These are phyloP conservation scores for Somion occarium DNA, from an alignment of 1,284 basidiomycete species.

Conservation along the genomic window DNA sequence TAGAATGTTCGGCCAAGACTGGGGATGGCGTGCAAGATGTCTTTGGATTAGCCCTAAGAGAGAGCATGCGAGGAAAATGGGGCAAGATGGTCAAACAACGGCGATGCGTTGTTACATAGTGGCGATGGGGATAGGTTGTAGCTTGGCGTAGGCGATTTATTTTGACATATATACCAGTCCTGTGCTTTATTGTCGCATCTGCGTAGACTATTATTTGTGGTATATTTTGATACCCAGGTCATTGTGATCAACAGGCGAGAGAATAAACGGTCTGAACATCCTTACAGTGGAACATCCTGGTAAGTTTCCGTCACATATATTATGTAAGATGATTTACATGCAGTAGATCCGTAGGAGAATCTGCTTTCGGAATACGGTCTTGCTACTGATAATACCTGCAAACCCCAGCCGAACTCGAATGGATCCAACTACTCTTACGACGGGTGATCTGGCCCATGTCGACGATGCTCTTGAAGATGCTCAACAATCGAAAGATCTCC, in stretches of 20 bases:
- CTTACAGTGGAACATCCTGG: too few relatives aligned
- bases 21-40: conserved; percentile 89
- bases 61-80: conserved; percentile 78
- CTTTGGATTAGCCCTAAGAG: conserved; percentile 85
- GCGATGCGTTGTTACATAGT: conserved; percentile 75
- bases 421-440: conserved; percentile 7
- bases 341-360: background rate
- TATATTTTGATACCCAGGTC: background rate
- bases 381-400: background rate
- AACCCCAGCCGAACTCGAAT: background rate
- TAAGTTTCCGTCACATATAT: too few relatives aligned
- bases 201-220: conserved; percentile 2
- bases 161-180: conserved; percentile 3
- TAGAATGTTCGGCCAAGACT: conserved; percentile 94
- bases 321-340: background rate
- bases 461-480: conserved; percentile 27
- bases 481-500: conserved; percentile 14
- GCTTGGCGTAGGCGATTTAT: background rate
- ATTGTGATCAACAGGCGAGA: too few relatives aligned
- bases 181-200: conserved; percentile 2
- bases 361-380: background rate
- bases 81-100: conserved; percentile 68
- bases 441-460: conserved; percentile 24
- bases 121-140: background rate
- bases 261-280: too few relatives aligned